These are phyloP conservation scores for Flaveria floridana DNA, from an alignment of 140 eudicot genomes.

Conservation along the genomic window DNA sequence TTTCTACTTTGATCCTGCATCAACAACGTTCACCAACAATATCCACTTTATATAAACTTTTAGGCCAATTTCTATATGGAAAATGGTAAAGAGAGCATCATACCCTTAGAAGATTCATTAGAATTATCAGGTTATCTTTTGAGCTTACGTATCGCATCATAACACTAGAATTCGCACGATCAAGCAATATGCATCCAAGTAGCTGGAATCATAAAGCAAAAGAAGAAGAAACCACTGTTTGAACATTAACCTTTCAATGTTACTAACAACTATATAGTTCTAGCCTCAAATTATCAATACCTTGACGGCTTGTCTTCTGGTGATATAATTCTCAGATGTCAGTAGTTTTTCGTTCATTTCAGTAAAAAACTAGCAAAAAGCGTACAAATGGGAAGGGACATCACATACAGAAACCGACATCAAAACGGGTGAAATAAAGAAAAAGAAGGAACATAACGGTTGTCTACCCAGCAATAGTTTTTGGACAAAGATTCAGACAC, in stretches of 20 bases:
- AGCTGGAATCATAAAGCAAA: constrained; percentile 44
- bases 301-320: constrained; percentile 76
- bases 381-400: neutral
- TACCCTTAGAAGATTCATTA: constrained; percentile 72
- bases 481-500: constrained; percentile 58
- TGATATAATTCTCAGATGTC: constrained; percentile 62
- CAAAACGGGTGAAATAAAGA: neutral
- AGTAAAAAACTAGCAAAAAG: constrained; percentile 47
- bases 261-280: neutral
- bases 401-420: neutral
- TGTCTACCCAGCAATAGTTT: constrained; percentile 69
- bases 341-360: constrained; percentile 65
- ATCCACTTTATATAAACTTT: neutral
- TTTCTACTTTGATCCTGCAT: constrained; percentile 68
- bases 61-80: neutral
- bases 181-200: constrained; percentile 70
- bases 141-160: constrained; percentile 70
- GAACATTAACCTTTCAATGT: neutral
- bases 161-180: constrained; percentile 51
- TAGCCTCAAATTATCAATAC: constrained; percentile 32
- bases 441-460: neutral
- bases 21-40: constrained; percentile 28
- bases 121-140: constrained; percentile 55
- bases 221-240: neutral
- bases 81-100: constrained; percentile 5